Percentiles rank a stretch among this genome's conserved stretches.
Conservation (phyloP, 768 basidiomycete species). For the Pleurotus ostreatus region DNA sequence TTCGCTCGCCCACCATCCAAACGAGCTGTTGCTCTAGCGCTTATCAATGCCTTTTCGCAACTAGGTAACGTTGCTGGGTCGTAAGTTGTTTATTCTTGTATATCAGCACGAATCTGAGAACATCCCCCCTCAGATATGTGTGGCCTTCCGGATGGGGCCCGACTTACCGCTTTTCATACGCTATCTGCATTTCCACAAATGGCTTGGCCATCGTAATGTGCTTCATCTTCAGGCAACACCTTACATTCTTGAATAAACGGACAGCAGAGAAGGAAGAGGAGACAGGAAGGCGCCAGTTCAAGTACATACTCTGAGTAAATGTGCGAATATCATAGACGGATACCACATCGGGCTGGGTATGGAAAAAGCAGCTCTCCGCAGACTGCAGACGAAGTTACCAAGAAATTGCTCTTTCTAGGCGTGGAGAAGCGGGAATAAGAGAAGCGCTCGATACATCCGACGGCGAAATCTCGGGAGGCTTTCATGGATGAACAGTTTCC, state of each 20-base stretch:
- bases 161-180: constrained; percentile 49
- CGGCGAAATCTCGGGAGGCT: too few species aligned
- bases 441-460: too few species aligned
- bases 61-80: constrained; percentile 84
- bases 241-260: constrained; percentile 34
- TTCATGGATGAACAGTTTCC: too few species aligned
- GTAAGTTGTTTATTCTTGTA: constrained; percentile 36
- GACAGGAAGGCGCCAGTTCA: constrained; percentile 36
- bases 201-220: constrained; percentile 50
- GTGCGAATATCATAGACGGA: background rate
- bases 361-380: too few species aligned
- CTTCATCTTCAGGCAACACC: constrained; percentile 40
- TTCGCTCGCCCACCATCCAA: constrained; percentile 71
- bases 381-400: too few species aligned
- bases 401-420: too few species aligned
- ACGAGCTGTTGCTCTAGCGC: constrained; percentile 80
- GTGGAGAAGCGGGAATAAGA: too few species aligned
- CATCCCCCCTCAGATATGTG: constrained; percentile 6
- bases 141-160: constrained; percentile 11
- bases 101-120: background rate
- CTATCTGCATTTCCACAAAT: constrained; percentile 65
- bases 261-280: constrained; percentile 28
- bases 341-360: too few species aligned
- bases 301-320: constrained; percentile 40
- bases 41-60: constrained; percentile 79